Conservation (phyloP, 2,329 filamentous ascomycete species). For the Colletotrichum aenigma region DNA sequence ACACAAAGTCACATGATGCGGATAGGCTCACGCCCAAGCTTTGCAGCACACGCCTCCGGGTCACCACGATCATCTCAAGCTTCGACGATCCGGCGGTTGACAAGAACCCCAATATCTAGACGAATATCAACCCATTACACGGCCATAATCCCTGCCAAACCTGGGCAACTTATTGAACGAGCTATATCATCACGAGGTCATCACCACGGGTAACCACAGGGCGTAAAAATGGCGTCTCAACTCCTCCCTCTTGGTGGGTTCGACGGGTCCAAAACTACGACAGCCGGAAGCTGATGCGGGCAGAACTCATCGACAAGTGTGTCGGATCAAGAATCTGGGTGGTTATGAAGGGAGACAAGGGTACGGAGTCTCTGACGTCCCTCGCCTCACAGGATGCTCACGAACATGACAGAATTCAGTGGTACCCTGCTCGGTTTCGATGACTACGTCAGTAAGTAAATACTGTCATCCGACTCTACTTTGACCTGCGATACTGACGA, state of each 20-base stretch:
- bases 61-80: slow-evolving; percentile 6
- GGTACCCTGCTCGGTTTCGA: slow-evolving; percentile 95
- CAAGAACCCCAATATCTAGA: neutral
- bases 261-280: neutral
- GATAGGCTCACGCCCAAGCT: slow-evolving; percentile 9
- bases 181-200: neutral
- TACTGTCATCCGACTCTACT: neutral
- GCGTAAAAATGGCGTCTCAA: slow-evolving; percentile 68
- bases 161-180: neutral
- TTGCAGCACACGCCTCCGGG: neutral
- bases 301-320: slow-evolving; percentile 98
- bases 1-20: slow-evolving; percentile 24
- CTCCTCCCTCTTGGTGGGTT: slow-evolving; percentile 67
- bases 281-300: slow-evolving; percentile 22
- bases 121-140: neutral
- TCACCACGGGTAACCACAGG: neutral
- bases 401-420: slow-evolving; percentile 75
- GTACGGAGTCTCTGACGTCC: slow-evolving; percentile 48
- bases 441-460: slow-evolving; percentile 96
- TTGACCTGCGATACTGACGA: slow-evolving; percentile 22
- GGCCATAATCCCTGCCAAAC: neutral
- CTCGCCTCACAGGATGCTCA: neutral
- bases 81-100: neutral
- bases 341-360: slow-evolving; percentile 99
- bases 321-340: slow-evolving; percentile 98